phyloP scores from a whole-genome alignment of 2,329 filamentous ascomycete species.

The Fusarium sp. region DNA sequence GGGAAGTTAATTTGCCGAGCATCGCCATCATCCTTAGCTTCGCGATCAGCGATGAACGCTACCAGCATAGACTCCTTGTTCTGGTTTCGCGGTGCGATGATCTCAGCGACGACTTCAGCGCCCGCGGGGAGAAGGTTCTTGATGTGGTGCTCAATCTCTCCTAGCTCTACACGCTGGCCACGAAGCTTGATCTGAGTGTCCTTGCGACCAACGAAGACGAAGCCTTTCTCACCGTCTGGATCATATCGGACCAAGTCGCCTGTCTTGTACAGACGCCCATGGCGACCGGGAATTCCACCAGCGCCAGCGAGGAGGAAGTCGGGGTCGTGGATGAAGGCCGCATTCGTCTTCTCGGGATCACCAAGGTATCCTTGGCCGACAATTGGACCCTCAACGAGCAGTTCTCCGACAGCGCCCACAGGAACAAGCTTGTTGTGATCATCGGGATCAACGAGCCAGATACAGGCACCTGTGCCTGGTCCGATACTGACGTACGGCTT shows the following conservation, averaged over 20 bases:
- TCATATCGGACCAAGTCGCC: conserved; percentile 68
- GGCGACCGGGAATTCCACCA: conserved; percentile 48
- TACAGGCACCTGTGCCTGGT: conserved; percentile 56
- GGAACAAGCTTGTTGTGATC: conserved; percentile 58
- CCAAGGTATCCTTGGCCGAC: conserved; percentile 71
- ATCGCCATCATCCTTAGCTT: conserved; percentile 22
- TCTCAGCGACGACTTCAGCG: conserved; percentile 58
- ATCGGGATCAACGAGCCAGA: conserved; percentile 63
- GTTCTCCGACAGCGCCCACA: conserved; percentile 60
- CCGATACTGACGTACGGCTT: conserved; percentile 56
- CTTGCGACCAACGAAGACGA: conserved; percentile 69
- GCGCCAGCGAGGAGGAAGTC: conserved; percentile 59
- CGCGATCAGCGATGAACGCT: conserved; percentile 38
- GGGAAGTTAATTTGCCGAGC: conserved; percentile 33
- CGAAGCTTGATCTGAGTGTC: conserved; percentile 75
- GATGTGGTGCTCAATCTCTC: conserved; percentile 62
- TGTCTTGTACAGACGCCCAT: conserved; percentile 65
- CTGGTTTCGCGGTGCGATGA: conserved; percentile 54
- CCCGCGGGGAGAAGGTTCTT: conserved; percentile 51
- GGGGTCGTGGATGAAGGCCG: conserved; percentile 66
- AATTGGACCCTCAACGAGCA: conserved; percentile 67
- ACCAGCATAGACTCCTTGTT: conserved; percentile 42
- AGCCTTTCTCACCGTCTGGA: conserved; percentile 61
- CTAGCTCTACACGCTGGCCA: conserved; percentile 72
- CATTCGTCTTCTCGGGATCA: conserved; percentile 65